A percentile compares a stretch with the other conserved stretches of the same genome.
These are phyloP conservation scores for Curvularia sp. DNA, from an alignment of 2,329 filamentous ascomycete genomes.

Conservation along the genomic window DNA sequence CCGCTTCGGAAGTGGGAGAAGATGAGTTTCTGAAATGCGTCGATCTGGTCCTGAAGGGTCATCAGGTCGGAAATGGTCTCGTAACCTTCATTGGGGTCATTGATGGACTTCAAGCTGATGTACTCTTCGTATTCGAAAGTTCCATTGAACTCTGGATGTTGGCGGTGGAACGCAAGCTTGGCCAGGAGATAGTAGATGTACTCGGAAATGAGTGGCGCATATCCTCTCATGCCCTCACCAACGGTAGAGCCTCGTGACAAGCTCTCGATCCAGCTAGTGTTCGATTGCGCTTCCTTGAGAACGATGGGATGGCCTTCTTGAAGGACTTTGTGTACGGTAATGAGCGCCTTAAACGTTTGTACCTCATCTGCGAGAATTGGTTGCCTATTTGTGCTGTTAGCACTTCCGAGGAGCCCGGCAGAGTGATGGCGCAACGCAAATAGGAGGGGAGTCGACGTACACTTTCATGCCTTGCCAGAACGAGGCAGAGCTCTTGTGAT, in stretches of 20 bases:
- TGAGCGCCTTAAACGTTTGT: constrained; percentile 97
- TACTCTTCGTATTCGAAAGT: constrained; percentile 99
- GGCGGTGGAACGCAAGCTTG: constrained; percentile 94
- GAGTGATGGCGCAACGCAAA: constrained; percentile 1
- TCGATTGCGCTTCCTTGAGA: constrained; percentile 85
- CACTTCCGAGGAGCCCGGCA: background rate
- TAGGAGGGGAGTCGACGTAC: constrained; percentile 58
- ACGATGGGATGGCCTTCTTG: constrained; percentile 94
- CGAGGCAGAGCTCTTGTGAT: constrained; percentile 91
- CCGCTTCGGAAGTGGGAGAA: constrained; percentile 95
- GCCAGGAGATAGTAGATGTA: constrained; percentile 95
- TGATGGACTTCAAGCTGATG: constrained; percentile 95
- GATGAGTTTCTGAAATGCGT: constrained; percentile 97
- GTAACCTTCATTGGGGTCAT: constrained; percentile 95
- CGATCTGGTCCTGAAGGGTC: constrained; percentile 96
- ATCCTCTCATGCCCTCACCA: constrained; percentile 83
- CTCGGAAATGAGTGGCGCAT: constrained; percentile 91
- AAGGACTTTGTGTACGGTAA: constrained; percentile 95
- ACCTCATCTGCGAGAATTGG: constrained; percentile 98
- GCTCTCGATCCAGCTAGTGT: constrained; percentile 91
- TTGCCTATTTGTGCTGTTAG: constrained; percentile 65
- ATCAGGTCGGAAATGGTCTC: constrained; percentile 97
- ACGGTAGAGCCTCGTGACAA: constrained; percentile 79
- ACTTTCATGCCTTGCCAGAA: constrained; percentile 99
- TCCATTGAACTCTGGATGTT: constrained; percentile 96